Base-by-base conservation (phyloP, 208 protist genomes). In the Balamuthia mandrillaris region DNA sequence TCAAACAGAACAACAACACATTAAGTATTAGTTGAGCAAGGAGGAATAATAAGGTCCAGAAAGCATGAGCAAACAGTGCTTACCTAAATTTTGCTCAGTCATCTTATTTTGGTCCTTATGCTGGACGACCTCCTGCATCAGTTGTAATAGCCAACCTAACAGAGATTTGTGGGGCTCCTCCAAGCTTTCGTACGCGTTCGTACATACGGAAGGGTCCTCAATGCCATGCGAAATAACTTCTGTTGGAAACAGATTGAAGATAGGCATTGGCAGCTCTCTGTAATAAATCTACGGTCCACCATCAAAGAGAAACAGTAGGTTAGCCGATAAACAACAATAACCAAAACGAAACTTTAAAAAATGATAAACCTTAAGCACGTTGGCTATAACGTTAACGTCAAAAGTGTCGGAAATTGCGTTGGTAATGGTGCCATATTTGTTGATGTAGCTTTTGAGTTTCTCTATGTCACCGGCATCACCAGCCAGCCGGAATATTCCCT, bases 81-180 rank as follows among this genome's bases (percentile, higher is more conserved):
- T 81, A 81, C 74, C 74, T 24, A 81, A 52, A 65, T 81, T 81
- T 61, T 81, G 74, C 29, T 81, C 74, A 21, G 49, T 47, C 74
- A 81, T 81, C 39, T 81, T 81, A 52, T 81, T 81, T 45, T 65
- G 12, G 51, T 5, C 0, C 54, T 81, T 81, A 35, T 81, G 9
- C 12, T 45, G 39, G 51, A 45, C 44, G 31, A 81, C 74, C 27
- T 81, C 74, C 31, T 49, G 51, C 74, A 81, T 81, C 35, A 81
- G 74, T 45, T 81, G 51, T 21, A 81, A 41, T 7, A 81, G 49
- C 74, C 74, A 81, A 39, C 74, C 74, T 37, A 81, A 27, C 4
- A 81, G 51, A 24, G 74, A 81, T 39, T 52, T 31, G 33, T 74
- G 31, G 6, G 49, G 72, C 52, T 63, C 72, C 35, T 81, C 61